Evolutionary conservation across 129 eudicot genomes (phyloP), one percentile per base, ranked within the genome.

Genomic region (Lonicera japonica): DNA sequence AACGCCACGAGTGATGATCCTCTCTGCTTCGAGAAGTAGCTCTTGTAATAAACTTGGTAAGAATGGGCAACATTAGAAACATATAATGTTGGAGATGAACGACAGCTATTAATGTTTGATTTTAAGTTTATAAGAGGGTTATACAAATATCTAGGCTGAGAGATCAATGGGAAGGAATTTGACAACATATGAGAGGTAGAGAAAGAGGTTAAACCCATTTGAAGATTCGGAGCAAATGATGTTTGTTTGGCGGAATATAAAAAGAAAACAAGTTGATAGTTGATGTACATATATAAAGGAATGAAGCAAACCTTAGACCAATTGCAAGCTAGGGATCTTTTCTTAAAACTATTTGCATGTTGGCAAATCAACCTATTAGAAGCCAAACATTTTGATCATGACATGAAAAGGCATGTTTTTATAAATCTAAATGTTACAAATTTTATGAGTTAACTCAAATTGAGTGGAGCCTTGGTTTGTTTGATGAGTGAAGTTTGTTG

Each of bases 271-370:
- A n/a, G n/a, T n/a, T n/a, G n/a, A n/a, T n/a, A n/a, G n/a, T n/a
- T n/a, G n/a, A n/a, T 12, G 58, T 21, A 25, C 17, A 5, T 7
- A 18, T 20, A 21, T 18, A 16, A 21, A 48, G 23, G 55, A 41
- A 73, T 25, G 48, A 65, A 73, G 57, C 50, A 58, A 29, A 59
- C 17, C n/a, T 41, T 11, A 51, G 48, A 53, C 47, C 45, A 34
- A 21, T 15, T 51, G 62, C 77, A 82, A 82, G 88, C 52, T 64
- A 78, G 66, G 88, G 73, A 82, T 82, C 69, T 75, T n/a, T 75
- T 68, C 5, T 52, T 0, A 12, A 17, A 68, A 7, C 23, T 29
- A 29, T 29, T 29, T 29, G 36, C 2, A 29, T 29, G 36, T 6
- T 29, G 36, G 36, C 36, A 29, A 29, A 29, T 1, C 36, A 29